Evolutionary conservation across 2,329 filamentous ascomycete genomes (phyloP), one percentile per base, ranked within the genome.

Genomic region (Trichoderma sp.): DNA sequence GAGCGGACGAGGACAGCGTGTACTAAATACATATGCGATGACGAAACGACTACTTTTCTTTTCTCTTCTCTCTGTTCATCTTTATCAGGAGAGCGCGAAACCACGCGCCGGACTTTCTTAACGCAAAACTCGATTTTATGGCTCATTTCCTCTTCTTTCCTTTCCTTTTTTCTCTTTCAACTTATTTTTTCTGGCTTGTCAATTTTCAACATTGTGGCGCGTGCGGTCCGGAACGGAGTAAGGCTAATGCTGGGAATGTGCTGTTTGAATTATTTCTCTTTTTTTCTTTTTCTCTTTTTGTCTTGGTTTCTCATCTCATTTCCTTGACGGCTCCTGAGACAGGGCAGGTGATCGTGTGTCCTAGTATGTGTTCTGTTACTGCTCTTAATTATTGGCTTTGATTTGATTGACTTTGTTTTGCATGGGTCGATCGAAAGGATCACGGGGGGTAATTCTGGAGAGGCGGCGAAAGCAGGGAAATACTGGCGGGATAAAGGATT

Each of bases 1-100:
- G 91, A 74, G 91, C 89, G 65, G 92, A 93, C 80, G 91, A 93
- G 85, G 91, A 92, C 81, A 93, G 91, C 87, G 90, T 93, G 86
- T 93, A 93, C 83, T 93, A 90, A 87, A 88, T 85, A 83, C 84
- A 81, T 82, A 78, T 80, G 83, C 85, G 80, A 89, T 81, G 86
- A 89, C 79, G 84, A 83, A 88, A 89, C 83, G 88, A 89, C 79
- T 41, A 1, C 75, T 78, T 81, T 75, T 80, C 78, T 79, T 78
- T 82, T 50, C 78, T 78, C 76, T 71, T 75, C 62, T 31, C 33
- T 62, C 64, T 41, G 64, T 77, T 75, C 45, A 41, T 53, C 75
- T 71, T 78, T 75, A 71, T 79, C 78, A 76, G 80, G 77, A 75
- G 80, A 80, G 71, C 59, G 69, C 69, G 21, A 35, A 29, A 53